A percentile compares a stretch with the other conserved stretches of the same genome.
Evolutionary conservation across 225 moss, liverwort and hornwort species (phyloP).

Genomic region (Marchantia polymorpha): DNA sequence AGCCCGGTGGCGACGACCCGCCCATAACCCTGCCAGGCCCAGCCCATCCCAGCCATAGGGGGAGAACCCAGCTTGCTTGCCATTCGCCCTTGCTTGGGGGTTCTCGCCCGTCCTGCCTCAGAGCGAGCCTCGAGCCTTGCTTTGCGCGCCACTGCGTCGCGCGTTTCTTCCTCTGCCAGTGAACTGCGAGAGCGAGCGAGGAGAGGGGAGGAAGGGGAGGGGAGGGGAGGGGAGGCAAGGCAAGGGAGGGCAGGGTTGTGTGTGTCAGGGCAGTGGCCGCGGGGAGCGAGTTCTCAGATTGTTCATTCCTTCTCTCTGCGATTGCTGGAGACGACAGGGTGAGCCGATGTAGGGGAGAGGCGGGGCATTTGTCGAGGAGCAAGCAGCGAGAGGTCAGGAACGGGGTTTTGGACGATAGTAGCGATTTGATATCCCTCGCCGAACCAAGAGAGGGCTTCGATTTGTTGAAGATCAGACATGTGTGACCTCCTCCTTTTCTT

Average conservation of each 20-base stretch:
- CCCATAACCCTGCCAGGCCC: too few species aligned
- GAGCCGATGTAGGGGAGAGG: conserved; percentile 3
- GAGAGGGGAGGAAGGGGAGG: too few species aligned
- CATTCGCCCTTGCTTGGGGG: background rate
- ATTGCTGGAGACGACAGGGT: background rate
- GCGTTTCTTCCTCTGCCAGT: background rate
- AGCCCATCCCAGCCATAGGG: background rate
- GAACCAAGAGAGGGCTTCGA: background rate
- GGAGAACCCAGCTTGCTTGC: background rate
- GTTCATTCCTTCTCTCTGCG: background rate
- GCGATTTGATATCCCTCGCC: conserved; percentile 3
- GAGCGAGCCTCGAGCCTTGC: background rate
- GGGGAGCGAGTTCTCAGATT: background rate
- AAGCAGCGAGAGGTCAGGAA: background rate
- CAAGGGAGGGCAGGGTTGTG: background rate
- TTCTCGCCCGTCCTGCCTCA: conserved; percentile 9
- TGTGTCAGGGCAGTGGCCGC: conserved; percentile 1
- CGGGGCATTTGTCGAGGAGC: background rate
- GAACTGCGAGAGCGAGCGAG: too few species aligned
- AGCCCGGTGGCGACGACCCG: conserved; percentile 2
- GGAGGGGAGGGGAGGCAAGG: too few species aligned
- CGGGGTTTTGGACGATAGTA: background rate
- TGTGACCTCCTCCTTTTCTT: background rate
- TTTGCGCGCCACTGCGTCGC: background rate
- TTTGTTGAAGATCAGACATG: conserved; percentile 1